Conservation (phyloP, 2,329 filamentous ascomycete genomes). For the Epichloe bromicola region DNA sequence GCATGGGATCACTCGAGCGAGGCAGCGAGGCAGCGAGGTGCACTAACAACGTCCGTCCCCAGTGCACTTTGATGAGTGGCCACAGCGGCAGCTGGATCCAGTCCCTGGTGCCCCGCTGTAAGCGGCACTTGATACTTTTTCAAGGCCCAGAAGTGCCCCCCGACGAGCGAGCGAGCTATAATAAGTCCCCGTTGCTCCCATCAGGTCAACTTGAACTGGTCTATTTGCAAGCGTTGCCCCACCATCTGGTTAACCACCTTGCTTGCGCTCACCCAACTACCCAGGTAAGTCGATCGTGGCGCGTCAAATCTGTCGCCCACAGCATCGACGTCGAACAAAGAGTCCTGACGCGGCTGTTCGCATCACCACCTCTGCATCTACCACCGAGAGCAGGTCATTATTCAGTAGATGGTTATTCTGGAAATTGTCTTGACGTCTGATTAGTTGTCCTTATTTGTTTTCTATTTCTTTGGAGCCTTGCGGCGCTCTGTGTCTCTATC, state of each 20-base stretch:
- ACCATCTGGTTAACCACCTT: not conserved
- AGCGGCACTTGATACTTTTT: too few relatives aligned
- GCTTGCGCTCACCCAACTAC: not conserved
- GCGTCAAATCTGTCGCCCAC: constrained; percentile 1
- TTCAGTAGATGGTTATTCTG: not conserved
- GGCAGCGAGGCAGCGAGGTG: too few relatives aligned
- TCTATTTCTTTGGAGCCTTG: not conserved
- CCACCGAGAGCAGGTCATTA: too few relatives aligned
- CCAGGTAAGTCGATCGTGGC: not conserved
- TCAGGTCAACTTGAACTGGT: not conserved
- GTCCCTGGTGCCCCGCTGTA: too few relatives aligned
- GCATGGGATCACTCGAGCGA: not conserved
- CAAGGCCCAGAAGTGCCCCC: too few relatives aligned
- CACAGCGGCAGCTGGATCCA: too few relatives aligned
- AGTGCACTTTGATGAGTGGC: too few relatives aligned
- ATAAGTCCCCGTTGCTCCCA: not conserved
- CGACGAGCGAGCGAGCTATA: not conserved
- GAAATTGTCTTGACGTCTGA: not conserved
- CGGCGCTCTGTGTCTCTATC: not conserved
- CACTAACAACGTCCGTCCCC: too few relatives aligned
- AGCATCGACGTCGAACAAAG: not conserved
- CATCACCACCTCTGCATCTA: not conserved
- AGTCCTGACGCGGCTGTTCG: not conserved
- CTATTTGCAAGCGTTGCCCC: constrained; percentile 1
- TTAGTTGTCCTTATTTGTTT: not conserved